phyloP scores from a whole-genome alignment of 1,284 basidiomycete genomes.

The Rhodotorula sp. region DNA sequence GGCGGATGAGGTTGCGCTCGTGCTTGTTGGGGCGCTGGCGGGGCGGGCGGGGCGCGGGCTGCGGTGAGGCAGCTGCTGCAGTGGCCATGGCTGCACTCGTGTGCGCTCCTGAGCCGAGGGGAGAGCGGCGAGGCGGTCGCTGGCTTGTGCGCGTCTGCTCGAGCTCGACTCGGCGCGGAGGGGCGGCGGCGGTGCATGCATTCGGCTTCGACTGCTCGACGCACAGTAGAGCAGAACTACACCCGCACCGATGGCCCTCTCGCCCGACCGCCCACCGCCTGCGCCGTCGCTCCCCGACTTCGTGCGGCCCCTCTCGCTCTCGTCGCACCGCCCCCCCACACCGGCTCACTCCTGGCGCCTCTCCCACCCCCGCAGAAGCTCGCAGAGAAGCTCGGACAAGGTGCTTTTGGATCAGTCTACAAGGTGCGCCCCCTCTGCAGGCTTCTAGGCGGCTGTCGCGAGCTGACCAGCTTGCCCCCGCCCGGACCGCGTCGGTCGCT shows the following conservation, averaged over 20 bases:
- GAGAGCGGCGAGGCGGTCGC: background rate
- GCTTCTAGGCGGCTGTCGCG: background rate
- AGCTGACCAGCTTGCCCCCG: background rate
- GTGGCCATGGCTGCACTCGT: background rate
- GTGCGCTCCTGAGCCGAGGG: background rate
- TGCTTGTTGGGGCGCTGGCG: conserved; percentile 16
- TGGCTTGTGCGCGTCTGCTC: background rate
- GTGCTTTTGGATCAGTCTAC: conserved; percentile 45
- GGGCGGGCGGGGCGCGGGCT: background rate
- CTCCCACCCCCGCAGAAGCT: conserved; percentile 33
- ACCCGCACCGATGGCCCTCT: background rate
- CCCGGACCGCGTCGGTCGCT: conserved; percentile 7
- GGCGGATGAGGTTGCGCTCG: conserved; percentile 17
- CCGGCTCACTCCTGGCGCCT: background rate
- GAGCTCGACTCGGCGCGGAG: background rate
- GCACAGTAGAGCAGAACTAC: too few relatives aligned
- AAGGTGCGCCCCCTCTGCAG: conserved; percentile 12
- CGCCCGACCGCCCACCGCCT: background rate
- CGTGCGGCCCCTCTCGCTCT: conserved; percentile 17
- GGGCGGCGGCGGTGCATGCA: background rate
- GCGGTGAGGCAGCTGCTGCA: background rate
- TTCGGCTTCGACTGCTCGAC: background rate
- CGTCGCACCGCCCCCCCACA: background rate
- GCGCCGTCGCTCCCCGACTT: conserved; percentile 39
- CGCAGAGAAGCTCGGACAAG: conserved; percentile 44